These are phyloP conservation scores for Chytridiales sp. DNA, from an alignment of 371 early-diverging fungal species.

Conservation along the genomic window DNA sequence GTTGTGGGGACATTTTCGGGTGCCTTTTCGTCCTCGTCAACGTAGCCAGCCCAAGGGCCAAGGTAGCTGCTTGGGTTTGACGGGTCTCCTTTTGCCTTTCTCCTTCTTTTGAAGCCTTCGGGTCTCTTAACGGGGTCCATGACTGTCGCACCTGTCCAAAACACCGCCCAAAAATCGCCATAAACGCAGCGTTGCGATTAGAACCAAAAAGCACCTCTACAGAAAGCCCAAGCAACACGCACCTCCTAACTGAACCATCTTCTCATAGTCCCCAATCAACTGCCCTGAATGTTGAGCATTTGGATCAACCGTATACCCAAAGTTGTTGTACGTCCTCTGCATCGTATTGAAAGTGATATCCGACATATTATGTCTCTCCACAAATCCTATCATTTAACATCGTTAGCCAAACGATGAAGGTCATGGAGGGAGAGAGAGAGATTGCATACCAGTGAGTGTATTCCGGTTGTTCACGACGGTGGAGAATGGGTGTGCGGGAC, in stretches of 20 bases:
- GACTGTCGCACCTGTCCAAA: constrained; percentile 27
- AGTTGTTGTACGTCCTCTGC: constrained; percentile 74
- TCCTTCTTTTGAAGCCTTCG: constrained; percentile 58
- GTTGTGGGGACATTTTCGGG: constrained; percentile 57
- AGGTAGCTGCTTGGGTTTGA: constrained; percentile 75
- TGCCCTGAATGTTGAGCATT: constrained; percentile 51
- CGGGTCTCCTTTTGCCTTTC: constrained; percentile 79
- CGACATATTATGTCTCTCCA: constrained; percentile 76
- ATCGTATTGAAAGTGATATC: constrained; percentile 76
- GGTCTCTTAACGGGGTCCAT: constrained; percentile 21
- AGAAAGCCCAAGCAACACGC: background rate
- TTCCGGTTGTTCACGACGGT: constrained; percentile 53
- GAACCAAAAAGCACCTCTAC: background rate
- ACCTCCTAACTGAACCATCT: constrained; percentile 42
- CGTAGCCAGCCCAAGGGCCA: constrained; percentile 96
- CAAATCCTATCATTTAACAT: constrained; percentile 69
- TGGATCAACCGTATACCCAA: constrained; percentile 87
- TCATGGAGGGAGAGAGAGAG: background rate
- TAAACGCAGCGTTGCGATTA: background rate
- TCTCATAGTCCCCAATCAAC: constrained; percentile 68
- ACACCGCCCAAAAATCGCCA: background rate
- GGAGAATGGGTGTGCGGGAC: constrained; percentile 77
- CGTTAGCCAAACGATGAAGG: background rate
- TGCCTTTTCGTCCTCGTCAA: constrained; percentile 66
- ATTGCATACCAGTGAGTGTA: constrained; percentile 48